Evolutionary conservation across 1,284 basidiomycete species (phyloP).

Genomic region (Mrakiaceae sp.): DNA sequence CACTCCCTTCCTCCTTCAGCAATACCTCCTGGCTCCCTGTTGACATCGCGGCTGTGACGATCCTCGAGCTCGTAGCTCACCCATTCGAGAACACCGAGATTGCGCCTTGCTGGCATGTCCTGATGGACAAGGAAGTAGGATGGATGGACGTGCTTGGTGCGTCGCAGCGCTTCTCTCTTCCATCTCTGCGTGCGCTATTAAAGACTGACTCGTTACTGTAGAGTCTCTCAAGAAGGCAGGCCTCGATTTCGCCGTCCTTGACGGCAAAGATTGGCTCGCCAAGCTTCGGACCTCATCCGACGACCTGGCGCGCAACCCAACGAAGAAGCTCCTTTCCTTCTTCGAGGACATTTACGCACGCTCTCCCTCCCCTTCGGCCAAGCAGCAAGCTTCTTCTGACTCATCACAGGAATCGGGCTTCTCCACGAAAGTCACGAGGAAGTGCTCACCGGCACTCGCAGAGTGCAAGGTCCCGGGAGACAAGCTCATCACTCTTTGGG

Average conservation of each 20-base stretch:
- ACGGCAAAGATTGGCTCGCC: constrained; percentile 48
- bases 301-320: constrained; percentile 41
- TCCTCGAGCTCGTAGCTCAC: constrained; percentile 41
- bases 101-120: constrained; percentile 56
- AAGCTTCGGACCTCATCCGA: constrained; percentile 36
- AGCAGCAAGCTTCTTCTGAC: no score
- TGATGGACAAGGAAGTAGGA: constrained; percentile 39
- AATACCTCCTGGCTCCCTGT: constrained; percentile 48
- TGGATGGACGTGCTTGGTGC: constrained; percentile 45
- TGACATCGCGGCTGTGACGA: constrained; percentile 43
- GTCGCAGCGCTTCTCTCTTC: no score
- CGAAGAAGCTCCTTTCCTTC: constrained; percentile 41
- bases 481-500: no score
- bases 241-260: constrained; percentile 61
- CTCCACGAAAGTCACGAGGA: no score
- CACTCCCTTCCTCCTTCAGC: constrained; percentile 41
- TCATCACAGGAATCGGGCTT: no score
- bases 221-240: constrained; percentile 50
- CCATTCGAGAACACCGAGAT: constrained; percentile 12
- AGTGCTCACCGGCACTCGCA: no score
- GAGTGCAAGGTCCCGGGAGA: no score
- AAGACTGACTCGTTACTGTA: no score
- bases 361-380: not conserved
- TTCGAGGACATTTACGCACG: constrained; percentile 23
- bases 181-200: no score